These are phyloP conservation scores for Botryosphaeria dothidea DNA, from an alignment of 2,329 filamentous ascomycete species.

Conservation along the genomic window DNA sequence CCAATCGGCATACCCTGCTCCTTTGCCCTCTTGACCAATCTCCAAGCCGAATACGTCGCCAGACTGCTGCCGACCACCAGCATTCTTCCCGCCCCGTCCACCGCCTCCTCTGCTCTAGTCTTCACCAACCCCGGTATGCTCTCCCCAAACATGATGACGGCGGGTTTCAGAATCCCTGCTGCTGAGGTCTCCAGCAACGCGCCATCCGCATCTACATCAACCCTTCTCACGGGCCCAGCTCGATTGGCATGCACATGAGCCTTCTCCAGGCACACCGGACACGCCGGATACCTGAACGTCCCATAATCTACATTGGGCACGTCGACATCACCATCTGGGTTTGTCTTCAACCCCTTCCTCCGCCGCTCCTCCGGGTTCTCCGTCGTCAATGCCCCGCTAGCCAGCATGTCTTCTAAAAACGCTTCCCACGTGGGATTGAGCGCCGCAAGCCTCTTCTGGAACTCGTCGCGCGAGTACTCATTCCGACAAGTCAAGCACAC, in stretches of 20 bases:
- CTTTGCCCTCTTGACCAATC: slow-evolving; percentile 79
- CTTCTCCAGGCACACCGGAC: slow-evolving; percentile 72
- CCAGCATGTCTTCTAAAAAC: slow-evolving; percentile 72
- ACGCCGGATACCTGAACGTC: slow-evolving; percentile 88
- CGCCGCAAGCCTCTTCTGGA: slow-evolving; percentile 72
- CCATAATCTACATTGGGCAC: slow-evolving; percentile 83
- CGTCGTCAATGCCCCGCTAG: slow-evolving; percentile 72
- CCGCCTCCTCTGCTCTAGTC: slow-evolving; percentile 71
- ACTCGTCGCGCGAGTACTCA: slow-evolving; percentile 69
- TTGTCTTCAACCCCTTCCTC: slow-evolving; percentile 73
- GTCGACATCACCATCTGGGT: slow-evolving; percentile 94
- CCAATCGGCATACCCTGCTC: slow-evolving; percentile 83
- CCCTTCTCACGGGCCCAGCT: slow-evolving; percentile 32
- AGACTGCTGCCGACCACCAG: slow-evolving; percentile 86
- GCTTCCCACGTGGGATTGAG: slow-evolving; percentile 86
- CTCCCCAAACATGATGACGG: slow-evolving; percentile 96
- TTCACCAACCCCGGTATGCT: slow-evolving; percentile 73
- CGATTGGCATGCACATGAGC: slow-evolving; percentile 28
- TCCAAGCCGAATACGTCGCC: slow-evolving; percentile 94
- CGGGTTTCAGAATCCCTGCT: slow-evolving; percentile 85
- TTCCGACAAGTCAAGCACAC: slow-evolving; percentile 78
- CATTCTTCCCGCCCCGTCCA: slow-evolving; percentile 74
- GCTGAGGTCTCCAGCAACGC: slow-evolving; percentile 68
- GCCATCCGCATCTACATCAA: slow-evolving; percentile 76
- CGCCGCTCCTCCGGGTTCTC: slow-evolving; percentile 72